Evolutionary conservation across 2,329 filamentous ascomycete species (phyloP).

Genomic region (Fusarium dlaminii): DNA sequence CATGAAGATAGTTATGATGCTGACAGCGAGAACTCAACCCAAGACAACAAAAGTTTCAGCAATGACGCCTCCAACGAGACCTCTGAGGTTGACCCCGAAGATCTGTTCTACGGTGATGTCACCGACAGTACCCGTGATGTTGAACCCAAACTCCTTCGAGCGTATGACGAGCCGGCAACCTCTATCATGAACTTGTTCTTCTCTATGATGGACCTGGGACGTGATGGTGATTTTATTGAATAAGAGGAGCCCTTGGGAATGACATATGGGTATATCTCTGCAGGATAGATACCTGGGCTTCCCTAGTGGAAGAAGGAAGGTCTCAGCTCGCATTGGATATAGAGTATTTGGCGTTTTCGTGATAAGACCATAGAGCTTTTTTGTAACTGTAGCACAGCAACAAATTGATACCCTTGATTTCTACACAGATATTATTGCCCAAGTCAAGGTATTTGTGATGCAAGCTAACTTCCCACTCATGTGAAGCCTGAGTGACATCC

Average conservation of each 20-base stretch:
- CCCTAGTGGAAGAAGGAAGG: background rate
- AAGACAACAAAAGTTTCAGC: background rate
- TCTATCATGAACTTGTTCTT: background rate
- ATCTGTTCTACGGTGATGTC: background rate
- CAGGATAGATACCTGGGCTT: background rate
- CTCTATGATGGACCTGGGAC: background rate
- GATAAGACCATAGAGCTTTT: background rate
- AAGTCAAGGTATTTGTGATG: no score
- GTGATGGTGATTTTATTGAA: conserved; percentile 1
- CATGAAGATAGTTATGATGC: background rate
- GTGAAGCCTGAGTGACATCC: background rate
- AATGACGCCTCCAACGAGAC: background rate
- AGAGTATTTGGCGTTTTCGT: background rate
- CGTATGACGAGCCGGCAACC: background rate
- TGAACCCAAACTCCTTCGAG: background rate
- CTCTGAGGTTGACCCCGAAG: conserved; percentile 1
- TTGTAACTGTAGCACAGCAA: background rate
- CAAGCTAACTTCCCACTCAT: no score
- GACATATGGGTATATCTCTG: no score
- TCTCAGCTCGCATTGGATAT: background rate
- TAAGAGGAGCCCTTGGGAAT: background rate
- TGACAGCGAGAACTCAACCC: background rate
- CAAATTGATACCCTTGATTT: background rate
- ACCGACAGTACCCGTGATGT: no score
- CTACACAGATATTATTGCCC: background rate